Evolutionary conservation across 345 rosid species (phyloP).

Genomic region (Combretum micranthum): DNA sequence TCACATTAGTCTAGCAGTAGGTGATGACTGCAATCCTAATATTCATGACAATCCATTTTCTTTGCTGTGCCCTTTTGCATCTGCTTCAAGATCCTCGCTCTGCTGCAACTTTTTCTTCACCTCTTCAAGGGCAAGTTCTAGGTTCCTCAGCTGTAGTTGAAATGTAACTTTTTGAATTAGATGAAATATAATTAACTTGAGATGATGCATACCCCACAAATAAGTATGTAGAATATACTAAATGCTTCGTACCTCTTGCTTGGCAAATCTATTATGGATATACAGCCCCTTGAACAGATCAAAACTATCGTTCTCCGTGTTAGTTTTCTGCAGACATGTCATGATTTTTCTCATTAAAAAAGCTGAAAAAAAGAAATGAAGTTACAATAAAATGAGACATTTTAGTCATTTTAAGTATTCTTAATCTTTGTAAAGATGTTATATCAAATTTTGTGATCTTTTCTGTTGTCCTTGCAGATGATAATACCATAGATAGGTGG

Average conservation of each 20-base stretch:
- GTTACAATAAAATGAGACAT: not conserved
- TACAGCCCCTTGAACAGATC: constrained; percentile 45
- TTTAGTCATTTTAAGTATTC: too few relatives aligned
- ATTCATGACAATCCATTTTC: not conserved
- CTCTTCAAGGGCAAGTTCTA: constrained; percentile 26
- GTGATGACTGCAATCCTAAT: not conserved
- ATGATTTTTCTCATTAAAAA: not conserved
- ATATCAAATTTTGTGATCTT: too few relatives aligned
- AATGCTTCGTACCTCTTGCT: constrained; percentile 32
- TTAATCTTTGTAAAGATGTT: too few relatives aligned
- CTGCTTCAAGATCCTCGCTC: constrained; percentile 19
- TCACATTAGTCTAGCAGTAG: not conserved
- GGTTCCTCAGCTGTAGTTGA: constrained; percentile 38
- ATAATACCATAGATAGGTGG: too few relatives aligned
- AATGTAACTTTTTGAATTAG: not conserved
- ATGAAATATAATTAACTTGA: not conserved
- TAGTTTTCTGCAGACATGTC: constrained; percentile 30
- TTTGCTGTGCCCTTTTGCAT: not conserved
- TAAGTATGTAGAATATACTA: not conserved
- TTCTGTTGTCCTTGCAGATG: too few relatives aligned
- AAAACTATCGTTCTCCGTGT: constrained; percentile 24
- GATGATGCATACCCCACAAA: not conserved
- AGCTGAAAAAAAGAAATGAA: not conserved
- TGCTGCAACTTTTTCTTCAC: constrained; percentile 32
- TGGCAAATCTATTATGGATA: constrained; percentile 42